These are phyloP conservation scores for Naganishia kalamii DNA, from an alignment of 768 basidiomycete species.

Conservation along the genomic window DNA sequence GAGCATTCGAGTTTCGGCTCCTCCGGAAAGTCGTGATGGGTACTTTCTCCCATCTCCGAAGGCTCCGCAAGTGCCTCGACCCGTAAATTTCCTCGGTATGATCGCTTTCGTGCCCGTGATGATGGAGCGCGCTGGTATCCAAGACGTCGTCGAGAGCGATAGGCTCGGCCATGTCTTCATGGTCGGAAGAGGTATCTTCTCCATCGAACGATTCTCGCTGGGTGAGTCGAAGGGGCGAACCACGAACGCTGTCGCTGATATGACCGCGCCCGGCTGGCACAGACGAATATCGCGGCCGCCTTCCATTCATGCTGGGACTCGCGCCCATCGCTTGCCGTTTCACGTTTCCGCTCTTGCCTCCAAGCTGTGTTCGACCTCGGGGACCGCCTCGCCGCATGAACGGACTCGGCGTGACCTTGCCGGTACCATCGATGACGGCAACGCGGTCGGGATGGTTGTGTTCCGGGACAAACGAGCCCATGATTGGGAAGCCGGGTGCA, in stretches of 20 bases:
- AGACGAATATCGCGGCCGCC: conserved; percentile 21
- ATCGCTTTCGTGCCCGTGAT: conserved; percentile 22
- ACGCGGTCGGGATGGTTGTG: conserved; percentile 17
- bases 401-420: conserved; percentile 23
- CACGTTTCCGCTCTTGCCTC: conserved; percentile 14
- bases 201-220: conserved; percentile 18
- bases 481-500: conserved; percentile 12
- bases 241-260: neutral
- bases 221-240: conserved; percentile 12
- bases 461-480: conserved; percentile 24
- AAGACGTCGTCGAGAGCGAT: conserved; percentile 25
- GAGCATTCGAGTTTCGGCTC: conserved; percentile 13
- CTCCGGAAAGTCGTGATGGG: conserved; percentile 27
- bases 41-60: conserved; percentile 25
- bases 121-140: conserved; percentile 21
- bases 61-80: conserved; percentile 20
- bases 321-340: conserved; percentile 16
- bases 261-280: conserved; percentile 18
- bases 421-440: conserved; percentile 25
- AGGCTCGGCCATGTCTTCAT: conserved; percentile 20
- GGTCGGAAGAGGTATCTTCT: conserved; percentile 25
- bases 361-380: conserved; percentile 5
- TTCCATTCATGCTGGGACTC: conserved; percentile 8
- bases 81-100: conserved; percentile 10
- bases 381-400: conserved; percentile 20